Evolutionary conservation across 1,139 yeast species (phyloP).

Genomic region (Hemisphaericaspora xylanilytica): DNA sequence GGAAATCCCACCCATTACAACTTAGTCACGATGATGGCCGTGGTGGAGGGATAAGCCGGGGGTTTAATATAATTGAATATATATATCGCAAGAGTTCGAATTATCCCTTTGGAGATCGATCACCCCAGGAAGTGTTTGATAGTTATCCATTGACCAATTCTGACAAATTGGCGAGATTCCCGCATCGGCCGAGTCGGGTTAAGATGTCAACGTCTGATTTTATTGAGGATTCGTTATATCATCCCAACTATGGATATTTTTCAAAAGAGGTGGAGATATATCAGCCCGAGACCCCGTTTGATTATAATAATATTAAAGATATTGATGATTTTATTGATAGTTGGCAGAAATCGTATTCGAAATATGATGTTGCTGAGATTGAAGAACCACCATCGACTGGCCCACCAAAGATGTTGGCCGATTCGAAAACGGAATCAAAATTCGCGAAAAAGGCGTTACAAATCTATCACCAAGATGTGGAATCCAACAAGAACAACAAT

Average conservation of each 20-base stretch:
- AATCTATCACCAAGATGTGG: constrained; percentile 25
- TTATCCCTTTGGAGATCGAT: constrained; percentile 39
- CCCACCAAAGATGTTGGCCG: constrained; percentile 4
- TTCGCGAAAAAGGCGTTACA: constrained; percentile 36
- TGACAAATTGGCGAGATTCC: constrained; percentile 43
- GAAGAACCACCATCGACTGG: constrained; percentile 17
- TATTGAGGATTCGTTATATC: constrained; percentile 81
- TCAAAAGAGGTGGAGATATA: constrained; percentile 76
- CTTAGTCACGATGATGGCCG: constrained; percentile 9
- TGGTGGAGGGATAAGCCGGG: no score
- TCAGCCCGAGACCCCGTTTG: constrained; percentile 59
- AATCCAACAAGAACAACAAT: constrained; percentile 12
- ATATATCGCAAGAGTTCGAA: constrained; percentile 44
- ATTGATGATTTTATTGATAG: constrained; percentile 67
- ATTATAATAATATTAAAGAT: constrained; percentile 56
- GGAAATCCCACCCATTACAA: constrained; percentile 30
- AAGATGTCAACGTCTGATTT: constrained; percentile 76
- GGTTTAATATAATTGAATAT: constrained; percentile 35
- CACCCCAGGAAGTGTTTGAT: constrained; percentile 43
- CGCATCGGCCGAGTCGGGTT: constrained; percentile 55
- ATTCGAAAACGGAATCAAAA: constrained; percentile 16
- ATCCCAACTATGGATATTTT: constrained; percentile 80
- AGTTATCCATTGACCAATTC: constrained; percentile 43
- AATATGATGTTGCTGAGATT: constrained; percentile 40
- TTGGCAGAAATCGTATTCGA: constrained; percentile 68